These are phyloP conservation scores for Scheffersomyces ergatensis DNA, from an alignment of 805 yeast species.

Conservation along the genomic window DNA sequence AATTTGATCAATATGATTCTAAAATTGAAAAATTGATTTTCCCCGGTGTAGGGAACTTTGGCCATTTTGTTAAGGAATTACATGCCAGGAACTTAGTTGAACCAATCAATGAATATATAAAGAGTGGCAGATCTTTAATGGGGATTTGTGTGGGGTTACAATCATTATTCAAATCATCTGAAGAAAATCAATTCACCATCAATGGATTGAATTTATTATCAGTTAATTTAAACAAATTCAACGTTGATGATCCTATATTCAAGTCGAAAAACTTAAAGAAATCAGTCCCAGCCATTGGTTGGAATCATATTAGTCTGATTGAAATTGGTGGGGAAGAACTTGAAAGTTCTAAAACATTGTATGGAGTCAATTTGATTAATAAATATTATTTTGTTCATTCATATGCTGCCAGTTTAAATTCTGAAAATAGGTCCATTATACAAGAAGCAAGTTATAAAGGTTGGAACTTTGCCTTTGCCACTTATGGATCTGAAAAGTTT, in stretches of 20 bases:
- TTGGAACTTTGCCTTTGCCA: slow-evolving; percentile 74
- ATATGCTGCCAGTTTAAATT: slow-evolving; percentile 70
- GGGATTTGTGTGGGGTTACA: slow-evolving; percentile 98
- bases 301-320: slow-evolving; percentile 60
- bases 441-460: slow-evolving; percentile 25
- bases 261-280: slow-evolving; percentile 42
- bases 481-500: slow-evolving; percentile 76
- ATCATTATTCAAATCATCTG: slow-evolving; percentile 71
- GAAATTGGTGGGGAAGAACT: slow-evolving; percentile 19
- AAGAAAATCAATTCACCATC: slow-evolving; percentile 63
- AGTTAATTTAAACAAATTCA: slow-evolving; percentile 54
- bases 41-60: slow-evolving; percentile 98
- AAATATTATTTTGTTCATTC: slow-evolving; percentile 96
- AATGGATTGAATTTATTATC: slow-evolving; percentile 53
- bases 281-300: slow-evolving; percentile 95
- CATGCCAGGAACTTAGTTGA: slow-evolving; percentile 57
- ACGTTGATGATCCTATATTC: slow-evolving; percentile 32
- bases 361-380: slow-evolving; percentile 60
- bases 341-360: slow-evolving; percentile 37
- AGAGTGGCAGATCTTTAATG: slow-evolving; percentile 83
- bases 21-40: slow-evolving; percentile 62
- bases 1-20: slow-evolving; percentile 41
- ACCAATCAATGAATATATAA: slow-evolving; percentile 66
- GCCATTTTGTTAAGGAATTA: slow-evolving; percentile 82
- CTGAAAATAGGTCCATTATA: slow-evolving; percentile 20